A percentile compares a stretch with the other conserved stretches of the same genome.
Conservation (phyloP, 805 yeast genomes). For the Jamesozyma piceae region DNA sequence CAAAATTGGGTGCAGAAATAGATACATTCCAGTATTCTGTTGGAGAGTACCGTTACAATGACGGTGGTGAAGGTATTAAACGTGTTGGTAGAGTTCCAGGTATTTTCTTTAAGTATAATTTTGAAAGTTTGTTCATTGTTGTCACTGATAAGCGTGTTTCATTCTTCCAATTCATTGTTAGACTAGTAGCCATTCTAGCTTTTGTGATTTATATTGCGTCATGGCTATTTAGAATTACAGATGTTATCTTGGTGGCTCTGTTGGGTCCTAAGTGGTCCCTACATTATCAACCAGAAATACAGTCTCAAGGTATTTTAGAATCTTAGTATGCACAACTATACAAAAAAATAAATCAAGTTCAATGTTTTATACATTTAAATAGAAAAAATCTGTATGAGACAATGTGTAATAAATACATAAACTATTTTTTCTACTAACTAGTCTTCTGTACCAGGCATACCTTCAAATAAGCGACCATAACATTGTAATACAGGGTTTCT, state of each 20-base stretch:
- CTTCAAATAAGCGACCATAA: slow-evolving; percentile 44
- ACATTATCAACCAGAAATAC: slow-evolving; percentile 24
- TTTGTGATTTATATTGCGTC: slow-evolving; percentile 66
- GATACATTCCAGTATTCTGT: slow-evolving; percentile 83
- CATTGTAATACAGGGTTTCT: slow-evolving; percentile 36
- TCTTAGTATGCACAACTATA: background rate
- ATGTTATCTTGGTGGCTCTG: slow-evolving; percentile 39
- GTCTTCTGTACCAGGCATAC: slow-evolving; percentile 33
- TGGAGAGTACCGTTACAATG: slow-evolving; percentile 38
- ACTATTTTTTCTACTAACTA: too few species aligned
- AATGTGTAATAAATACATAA: too few species aligned
- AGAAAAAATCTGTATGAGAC: too few species aligned
- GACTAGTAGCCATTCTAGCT: slow-evolving; percentile 73
- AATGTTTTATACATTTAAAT: background rate
- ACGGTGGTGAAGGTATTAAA: slow-evolving; percentile 7
- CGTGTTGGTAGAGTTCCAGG: slow-evolving; percentile 48
- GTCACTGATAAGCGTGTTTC: slow-evolving; percentile 65
- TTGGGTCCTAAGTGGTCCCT: slow-evolving; percentile 50
- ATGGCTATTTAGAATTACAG: slow-evolving; percentile 53
- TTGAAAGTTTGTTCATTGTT: slow-evolving; percentile 73
- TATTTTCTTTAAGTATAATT: slow-evolving; percentile 71
- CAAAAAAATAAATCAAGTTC: background rate
- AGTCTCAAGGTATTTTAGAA: slow-evolving; percentile 23
- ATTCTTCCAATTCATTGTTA: slow-evolving; percentile 66
- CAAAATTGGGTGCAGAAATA: slow-evolving; percentile 57